phyloP scores from a whole-genome alignment of 2,329 filamentous ascomycete genomes.

The Pestalotiopsis sp. region DNA sequence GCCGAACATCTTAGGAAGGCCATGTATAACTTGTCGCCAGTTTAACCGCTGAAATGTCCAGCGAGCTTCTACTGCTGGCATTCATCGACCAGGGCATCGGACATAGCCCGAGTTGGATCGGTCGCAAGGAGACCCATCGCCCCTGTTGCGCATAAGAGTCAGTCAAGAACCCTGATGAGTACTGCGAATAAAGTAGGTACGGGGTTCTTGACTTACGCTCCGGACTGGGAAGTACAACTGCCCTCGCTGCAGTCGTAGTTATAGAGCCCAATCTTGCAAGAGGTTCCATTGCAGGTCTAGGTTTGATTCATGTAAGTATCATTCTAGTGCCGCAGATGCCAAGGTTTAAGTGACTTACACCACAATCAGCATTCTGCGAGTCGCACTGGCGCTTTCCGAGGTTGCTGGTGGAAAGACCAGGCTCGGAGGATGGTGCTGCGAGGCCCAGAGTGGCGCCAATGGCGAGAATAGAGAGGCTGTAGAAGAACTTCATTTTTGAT shows the following conservation, averaged over 20 bases:
- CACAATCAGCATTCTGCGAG: neutral
- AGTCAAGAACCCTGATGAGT: neutral
- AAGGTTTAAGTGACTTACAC: neutral
- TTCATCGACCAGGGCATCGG: neutral
- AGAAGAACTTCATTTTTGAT: neutral
- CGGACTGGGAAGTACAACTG: neutral
- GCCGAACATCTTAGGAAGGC: too few relatives aligned
- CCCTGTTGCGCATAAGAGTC: neutral
- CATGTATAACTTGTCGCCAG: too few relatives aligned
- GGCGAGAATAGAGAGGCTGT: neutral
- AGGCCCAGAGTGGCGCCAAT: neutral
- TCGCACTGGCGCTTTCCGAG: neutral
- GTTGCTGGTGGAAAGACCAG: neutral
- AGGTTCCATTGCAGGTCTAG: neutral
- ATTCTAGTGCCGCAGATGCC: neutral
- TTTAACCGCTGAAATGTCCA: too few relatives aligned
- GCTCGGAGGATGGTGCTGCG: neutral
- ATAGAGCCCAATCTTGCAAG: constrained; percentile 1
- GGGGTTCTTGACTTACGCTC: neutral
- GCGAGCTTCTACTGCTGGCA: too few relatives aligned
- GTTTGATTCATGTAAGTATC: neutral
- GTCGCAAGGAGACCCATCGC: neutral
- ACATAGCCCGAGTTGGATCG: constrained; percentile 1
- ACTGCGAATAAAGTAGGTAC: neutral
- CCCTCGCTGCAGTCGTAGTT: neutral